These are phyloP conservation scores for Ganoderma meredithae DNA, from an alignment of 1,284 basidiomycete species.

Conservation along the genomic window DNA sequence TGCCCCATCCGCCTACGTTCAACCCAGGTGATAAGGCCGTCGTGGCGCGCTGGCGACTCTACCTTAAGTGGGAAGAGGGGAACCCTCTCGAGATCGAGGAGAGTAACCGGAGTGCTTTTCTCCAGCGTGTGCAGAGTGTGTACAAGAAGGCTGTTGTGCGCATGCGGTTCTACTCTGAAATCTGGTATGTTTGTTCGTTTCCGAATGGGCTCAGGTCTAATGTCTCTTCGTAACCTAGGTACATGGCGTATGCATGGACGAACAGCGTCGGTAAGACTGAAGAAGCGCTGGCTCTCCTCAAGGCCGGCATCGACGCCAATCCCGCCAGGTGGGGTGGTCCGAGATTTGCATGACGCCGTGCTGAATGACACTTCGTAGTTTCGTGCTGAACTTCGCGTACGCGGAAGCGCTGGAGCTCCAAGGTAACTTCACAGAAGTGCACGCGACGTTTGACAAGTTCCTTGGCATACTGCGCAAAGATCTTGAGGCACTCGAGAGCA, in stretches of 20 bases:
- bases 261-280: constrained; percentile 78
- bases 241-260: constrained; percentile 89
- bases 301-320: constrained; percentile 89
- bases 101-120: constrained; percentile 72
- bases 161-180: constrained; percentile 95
- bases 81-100: constrained; percentile 96
- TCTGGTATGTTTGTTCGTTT: constrained; percentile 70
- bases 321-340: constrained; percentile 67
- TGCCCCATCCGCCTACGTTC: constrained; percentile 82
- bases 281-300: constrained; percentile 84
- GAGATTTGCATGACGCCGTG: constrained; percentile 1
- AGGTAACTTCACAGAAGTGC: constrained; percentile 71
- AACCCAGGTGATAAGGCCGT: constrained; percentile 75
- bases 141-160: constrained; percentile 89
- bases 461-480: constrained; percentile 74
- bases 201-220: background rate
- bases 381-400: constrained; percentile 89
- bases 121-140: constrained; percentile 80
- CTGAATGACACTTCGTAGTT: constrained; percentile 55
- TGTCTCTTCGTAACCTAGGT: constrained; percentile 57
- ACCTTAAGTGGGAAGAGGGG: constrained; percentile 95
- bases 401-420: constrained; percentile 84
- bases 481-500: constrained; percentile 73
- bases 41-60: constrained; percentile 88
- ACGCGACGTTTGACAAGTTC: constrained; percentile 75